These are phyloP conservation scores for Debaryomyces sp. DNA, from an alignment of 1,139 yeast species.

Conservation along the genomic window DNA sequence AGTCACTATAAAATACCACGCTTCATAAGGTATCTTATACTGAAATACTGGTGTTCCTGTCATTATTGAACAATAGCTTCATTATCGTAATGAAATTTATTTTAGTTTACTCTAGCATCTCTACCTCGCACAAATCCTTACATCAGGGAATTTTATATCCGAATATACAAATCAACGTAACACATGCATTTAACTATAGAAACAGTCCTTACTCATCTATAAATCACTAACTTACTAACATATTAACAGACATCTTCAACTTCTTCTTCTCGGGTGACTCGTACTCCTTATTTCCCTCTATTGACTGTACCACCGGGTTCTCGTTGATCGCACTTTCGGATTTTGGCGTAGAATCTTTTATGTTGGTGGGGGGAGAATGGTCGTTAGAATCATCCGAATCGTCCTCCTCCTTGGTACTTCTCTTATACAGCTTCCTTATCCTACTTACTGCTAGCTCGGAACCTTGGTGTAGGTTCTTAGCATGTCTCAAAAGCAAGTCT, in stretches of 20 bases:
- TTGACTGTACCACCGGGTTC: background rate
- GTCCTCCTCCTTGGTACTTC: constrained; percentile 17
- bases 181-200: constrained; percentile 4
- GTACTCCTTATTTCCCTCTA: constrained; percentile 15
- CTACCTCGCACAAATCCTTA: background rate
- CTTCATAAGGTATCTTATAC: constrained; percentile 22
- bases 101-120: background rate
- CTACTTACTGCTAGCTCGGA: constrained; percentile 51
- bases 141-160: background rate
- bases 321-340: background rate
- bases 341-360: background rate
- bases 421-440: constrained; percentile 42
- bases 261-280: constrained; percentile 38
- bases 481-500: constrained; percentile 88
- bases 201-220: background rate
- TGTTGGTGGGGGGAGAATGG: background rate
- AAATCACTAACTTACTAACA: constrained; percentile 23
- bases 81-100: background rate
- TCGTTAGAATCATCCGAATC: constrained; percentile 9
- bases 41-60: constrained; percentile 18
- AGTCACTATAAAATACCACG: constrained; percentile 38
- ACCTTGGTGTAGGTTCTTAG: constrained; percentile 87
- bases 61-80: background rate
- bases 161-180: background rate
- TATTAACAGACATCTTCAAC: constrained; percentile 49